These are phyloP conservation scores for Capronia americana DNA, from an alignment of 2,329 filamentous ascomycete species.

Conservation along the genomic window DNA sequence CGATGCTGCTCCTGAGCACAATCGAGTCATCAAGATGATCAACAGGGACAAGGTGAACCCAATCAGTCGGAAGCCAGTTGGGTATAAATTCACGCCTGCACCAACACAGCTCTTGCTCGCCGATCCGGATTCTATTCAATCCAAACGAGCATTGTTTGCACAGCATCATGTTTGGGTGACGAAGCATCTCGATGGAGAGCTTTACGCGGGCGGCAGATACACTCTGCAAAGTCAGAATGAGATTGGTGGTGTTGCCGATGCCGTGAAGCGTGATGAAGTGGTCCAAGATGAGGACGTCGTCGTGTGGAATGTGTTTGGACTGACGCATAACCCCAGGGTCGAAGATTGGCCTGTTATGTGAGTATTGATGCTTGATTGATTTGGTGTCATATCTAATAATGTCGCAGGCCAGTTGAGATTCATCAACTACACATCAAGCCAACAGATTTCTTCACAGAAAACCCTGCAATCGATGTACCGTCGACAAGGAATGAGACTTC, in stretches of 20 bases:
- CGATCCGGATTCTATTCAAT: slow-evolving; percentile 51
- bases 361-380: slow-evolving; percentile 40
- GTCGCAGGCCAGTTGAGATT: slow-evolving; percentile 51
- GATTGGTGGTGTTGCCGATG: slow-evolving; percentile 53
- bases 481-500: slow-evolving; percentile 46
- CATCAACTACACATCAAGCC: slow-evolving; percentile 57
- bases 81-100: slow-evolving; percentile 57
- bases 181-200: slow-evolving; percentile 56
- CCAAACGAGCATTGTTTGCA: slow-evolving; percentile 56
- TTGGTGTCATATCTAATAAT: background rate
- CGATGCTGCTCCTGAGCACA: slow-evolving; percentile 59
- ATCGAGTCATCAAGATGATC: slow-evolving; percentile 57
- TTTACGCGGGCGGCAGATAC: slow-evolving; percentile 57
- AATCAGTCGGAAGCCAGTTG: slow-evolving; percentile 52
- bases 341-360: slow-evolving; percentile 59
- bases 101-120: slow-evolving; percentile 58
- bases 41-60: slow-evolving; percentile 54
- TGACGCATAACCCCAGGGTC: slow-evolving; percentile 59
- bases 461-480: slow-evolving; percentile 62
- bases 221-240: slow-evolving; percentile 56
- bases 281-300: slow-evolving; percentile 57
- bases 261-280: slow-evolving; percentile 51
- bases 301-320: slow-evolving; percentile 57
- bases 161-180: slow-evolving; percentile 61
- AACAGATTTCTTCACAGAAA: slow-evolving; percentile 61